These are phyloP conservation scores for Goniomonas avonlea DNA, from an alignment of 78 protist species.

Conservation along the genomic window DNA sequence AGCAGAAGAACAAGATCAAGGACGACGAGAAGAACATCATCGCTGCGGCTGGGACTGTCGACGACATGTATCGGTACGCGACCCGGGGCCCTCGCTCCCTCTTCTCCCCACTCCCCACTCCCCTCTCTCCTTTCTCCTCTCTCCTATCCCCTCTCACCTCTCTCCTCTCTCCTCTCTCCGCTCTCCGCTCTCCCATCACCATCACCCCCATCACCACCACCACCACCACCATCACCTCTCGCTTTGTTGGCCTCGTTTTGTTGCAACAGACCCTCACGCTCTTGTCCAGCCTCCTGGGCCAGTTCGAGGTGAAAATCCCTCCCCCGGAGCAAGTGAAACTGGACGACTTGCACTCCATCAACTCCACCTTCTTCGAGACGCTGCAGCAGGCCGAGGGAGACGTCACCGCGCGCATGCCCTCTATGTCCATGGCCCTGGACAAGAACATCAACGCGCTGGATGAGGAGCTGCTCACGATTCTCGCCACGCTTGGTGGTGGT, in stretches of 20 bases:
- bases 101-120: too few relatives aligned
- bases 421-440: background rate
- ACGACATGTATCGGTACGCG: conserved; percentile 39
- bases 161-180: too few relatives aligned
- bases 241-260: too few relatives aligned
- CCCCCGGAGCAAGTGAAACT: conserved; percentile 11
- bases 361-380: background rate
- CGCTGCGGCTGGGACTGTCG: background rate
- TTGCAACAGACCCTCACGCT: too few relatives aligned
- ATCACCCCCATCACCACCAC: too few relatives aligned
- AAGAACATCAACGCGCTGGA: background rate
- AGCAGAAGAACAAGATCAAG: background rate
- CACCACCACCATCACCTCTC: too few relatives aligned
- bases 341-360: background rate
- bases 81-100: too few relatives aligned
- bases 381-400: background rate
- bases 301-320: conserved; percentile 21
- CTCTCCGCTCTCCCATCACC: too few relatives aligned
- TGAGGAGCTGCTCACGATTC: conserved; percentile 1
- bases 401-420: background rate
- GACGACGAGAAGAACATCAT: background rate
- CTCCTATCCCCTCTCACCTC: too few relatives aligned
- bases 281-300: conserved; percentile 4
- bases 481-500: background rate
- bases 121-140: too few relatives aligned